These are phyloP conservation scores for Parachlorella kessleri DNA, from an alignment of 139 green algal genomes.

Conservation along the genomic window DNA sequence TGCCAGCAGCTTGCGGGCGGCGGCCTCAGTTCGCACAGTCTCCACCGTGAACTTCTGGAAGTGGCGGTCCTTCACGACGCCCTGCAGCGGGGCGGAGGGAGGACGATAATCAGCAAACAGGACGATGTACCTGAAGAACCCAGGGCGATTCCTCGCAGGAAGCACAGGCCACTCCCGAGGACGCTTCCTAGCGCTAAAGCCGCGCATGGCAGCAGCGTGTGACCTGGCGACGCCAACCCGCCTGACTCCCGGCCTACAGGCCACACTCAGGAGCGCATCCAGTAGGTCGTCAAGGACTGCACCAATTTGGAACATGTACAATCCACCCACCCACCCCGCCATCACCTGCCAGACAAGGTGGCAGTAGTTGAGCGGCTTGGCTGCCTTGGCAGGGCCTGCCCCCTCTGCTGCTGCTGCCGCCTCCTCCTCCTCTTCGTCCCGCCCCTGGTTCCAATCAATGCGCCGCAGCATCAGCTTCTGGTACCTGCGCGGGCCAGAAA, in stretches of 20 bases:
- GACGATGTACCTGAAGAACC: neutral
- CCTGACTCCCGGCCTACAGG: neutral
- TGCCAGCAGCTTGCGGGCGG: constrained; percentile 55
- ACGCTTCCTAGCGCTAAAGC: constrained; percentile 23
- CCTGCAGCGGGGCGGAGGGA: constrained; percentile 42
- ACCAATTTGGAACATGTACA: too few relatives aligned
- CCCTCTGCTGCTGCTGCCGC: constrained; percentile 12
- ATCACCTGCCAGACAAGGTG: constrained; percentile 59
- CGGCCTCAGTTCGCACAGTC: constrained; percentile 34
- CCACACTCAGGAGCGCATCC: neutral
- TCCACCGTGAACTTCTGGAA: constrained; percentile 79
- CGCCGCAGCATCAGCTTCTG: constrained; percentile 93
- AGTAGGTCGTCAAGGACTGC: too few relatives aligned
- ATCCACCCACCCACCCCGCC: neutral
- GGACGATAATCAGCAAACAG: neutral
- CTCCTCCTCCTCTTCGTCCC: constrained; percentile 56
- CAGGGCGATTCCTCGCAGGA: neutral
- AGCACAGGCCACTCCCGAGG: too few relatives aligned
- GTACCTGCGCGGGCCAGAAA: constrained; percentile 80
- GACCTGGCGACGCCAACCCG: neutral
- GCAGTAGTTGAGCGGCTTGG: constrained; percentile 50
- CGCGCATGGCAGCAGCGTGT: neutral
- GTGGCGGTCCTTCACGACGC: constrained; percentile 56
- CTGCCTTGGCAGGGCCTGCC: neutral
- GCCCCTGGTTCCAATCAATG: constrained; percentile 86